Evolutionary conservation across 75 land plant genomes (phyloP).

Genomic region (Azolla pinnata): DNA sequence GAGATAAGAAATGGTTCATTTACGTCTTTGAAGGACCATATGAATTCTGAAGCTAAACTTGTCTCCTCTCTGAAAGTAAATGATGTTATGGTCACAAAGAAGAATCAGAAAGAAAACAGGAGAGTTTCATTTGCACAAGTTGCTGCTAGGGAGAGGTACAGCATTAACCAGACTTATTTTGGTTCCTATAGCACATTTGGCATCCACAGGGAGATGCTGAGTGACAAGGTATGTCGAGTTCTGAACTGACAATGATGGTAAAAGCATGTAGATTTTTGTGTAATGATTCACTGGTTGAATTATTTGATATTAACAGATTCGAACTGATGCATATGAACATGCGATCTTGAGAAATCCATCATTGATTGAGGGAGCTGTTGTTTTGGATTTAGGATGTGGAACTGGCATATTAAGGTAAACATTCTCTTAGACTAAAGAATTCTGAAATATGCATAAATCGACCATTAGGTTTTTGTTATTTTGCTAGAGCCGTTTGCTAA

Average conservation of each 20-base stretch:
- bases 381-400: slow-evolving; percentile 99
- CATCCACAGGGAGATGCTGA: slow-evolving; percentile 94
- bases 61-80: too few relatives aligned
- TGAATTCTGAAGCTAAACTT: too few relatives aligned
- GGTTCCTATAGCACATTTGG: slow-evolving; percentile 77
- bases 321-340: slow-evolving; percentile 75
- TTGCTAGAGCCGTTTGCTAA: too few relatives aligned
- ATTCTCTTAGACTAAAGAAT: neutral
- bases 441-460: neutral
- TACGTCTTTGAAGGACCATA: too few relatives aligned
- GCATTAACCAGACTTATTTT: slow-evolving; percentile 63
- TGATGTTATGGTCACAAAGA: slow-evolving; percentile 2
- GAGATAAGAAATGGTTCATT: too few relatives aligned
- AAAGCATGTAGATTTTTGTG: neutral
- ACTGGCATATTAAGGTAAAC: slow-evolving; percentile 89
- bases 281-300: too few relatives aligned
- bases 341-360: slow-evolving; percentile 72
- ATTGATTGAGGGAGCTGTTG: slow-evolving; percentile 56
- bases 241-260: neutral
- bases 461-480: neutral
- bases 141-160: slow-evolving; percentile 45
- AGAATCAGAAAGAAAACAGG: slow-evolving; percentile 21
- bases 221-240: slow-evolving; percentile 62
- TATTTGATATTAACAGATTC: slow-evolving; percentile 39
- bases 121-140: slow-evolving; percentile 41